Percentiles rank a stretch among this genome's conserved stretches.
phyloP scores from a whole-genome alignment of 2,329 filamentous ascomycete species.

The Dothiorella sarmentorum region DNA sequence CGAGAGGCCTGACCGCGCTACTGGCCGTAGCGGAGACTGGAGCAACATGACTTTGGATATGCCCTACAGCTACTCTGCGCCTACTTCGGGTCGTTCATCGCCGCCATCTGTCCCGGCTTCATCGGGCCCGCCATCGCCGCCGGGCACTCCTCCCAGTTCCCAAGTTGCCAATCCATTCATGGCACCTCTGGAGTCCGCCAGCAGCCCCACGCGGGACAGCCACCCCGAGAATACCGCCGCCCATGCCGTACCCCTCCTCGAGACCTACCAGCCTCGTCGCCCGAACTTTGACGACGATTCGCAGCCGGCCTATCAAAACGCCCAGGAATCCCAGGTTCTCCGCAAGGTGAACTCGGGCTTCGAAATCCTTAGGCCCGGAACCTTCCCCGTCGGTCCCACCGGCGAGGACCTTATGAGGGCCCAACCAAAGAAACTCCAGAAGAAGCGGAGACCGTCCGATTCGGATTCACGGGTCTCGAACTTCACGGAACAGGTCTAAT shows the following conservation, averaged over 20 bases:
- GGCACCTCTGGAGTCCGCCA: constrained; percentile 20
- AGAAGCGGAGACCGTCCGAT: constrained; percentile 37
- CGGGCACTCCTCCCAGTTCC: constrained; percentile 23
- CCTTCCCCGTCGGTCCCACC: constrained; percentile 30
- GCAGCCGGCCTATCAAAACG: constrained; percentile 29
- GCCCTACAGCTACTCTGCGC: constrained; percentile 1
- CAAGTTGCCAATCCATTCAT: constrained; percentile 21
- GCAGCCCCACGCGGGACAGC: constrained; percentile 25
- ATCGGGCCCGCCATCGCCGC: background rate
- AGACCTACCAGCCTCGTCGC: constrained; percentile 37
- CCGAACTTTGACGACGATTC: constrained; percentile 33
- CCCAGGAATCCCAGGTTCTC: constrained; percentile 32
- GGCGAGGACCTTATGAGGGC: constrained; percentile 23
- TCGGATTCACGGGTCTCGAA: constrained; percentile 31
- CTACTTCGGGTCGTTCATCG: constrained; percentile 1
- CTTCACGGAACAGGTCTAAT: constrained; percentile 37
- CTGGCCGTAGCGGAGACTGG: constrained; percentile 38
- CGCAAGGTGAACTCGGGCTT: constrained; percentile 44
- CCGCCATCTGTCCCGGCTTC: background rate
- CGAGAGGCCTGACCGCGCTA: constrained; percentile 29
- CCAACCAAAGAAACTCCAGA: constrained; percentile 41
- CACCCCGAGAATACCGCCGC: constrained; percentile 27
- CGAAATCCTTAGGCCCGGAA: constrained; percentile 39
- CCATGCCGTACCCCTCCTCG: constrained; percentile 33
- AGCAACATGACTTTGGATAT: constrained; percentile 34